Conservation (phyloP, 2,329 filamentous ascomycete species). For the Alternaria brassicicola region DNA sequence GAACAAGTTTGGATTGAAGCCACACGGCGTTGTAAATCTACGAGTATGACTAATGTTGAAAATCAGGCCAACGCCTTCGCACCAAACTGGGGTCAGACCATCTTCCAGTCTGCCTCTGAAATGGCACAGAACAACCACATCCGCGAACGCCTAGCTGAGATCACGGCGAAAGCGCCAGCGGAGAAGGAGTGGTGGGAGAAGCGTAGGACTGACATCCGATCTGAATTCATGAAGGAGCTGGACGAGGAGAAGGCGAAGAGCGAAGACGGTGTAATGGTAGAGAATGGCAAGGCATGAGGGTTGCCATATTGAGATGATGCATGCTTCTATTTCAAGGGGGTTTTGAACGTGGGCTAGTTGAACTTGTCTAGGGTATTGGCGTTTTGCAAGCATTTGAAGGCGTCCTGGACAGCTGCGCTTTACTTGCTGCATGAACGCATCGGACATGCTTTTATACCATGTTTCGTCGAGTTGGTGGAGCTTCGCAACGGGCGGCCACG, state of each 20-base stretch:
- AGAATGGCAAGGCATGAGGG: slow-evolving; percentile 7
- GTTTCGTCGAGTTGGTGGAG: not conserved
- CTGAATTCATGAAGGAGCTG: slow-evolving; percentile 84
- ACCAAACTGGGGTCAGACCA: slow-evolving; percentile 88
- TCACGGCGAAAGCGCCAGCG: slow-evolving; percentile 70
- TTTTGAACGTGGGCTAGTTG: not conserved
- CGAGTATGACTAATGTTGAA: slow-evolving; percentile 7
- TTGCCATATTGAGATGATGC: not conserved
- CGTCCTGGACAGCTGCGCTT: slow-evolving; percentile 8
- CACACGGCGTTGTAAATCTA: not conserved
- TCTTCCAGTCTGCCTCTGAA: slow-evolving; percentile 98
- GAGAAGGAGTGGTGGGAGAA: slow-evolving; percentile 96
- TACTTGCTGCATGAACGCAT: not conserved
- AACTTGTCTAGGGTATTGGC: not conserved
- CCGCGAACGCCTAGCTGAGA: slow-evolving; percentile 74
- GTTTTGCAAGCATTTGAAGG: slow-evolving; percentile 13
- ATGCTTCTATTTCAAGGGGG: not conserved
- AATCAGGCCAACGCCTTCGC: slow-evolving; percentile 89
- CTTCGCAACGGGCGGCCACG: not conserved
- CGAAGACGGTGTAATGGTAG: slow-evolving; percentile 26
- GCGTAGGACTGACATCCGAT: slow-evolving; percentile 73
- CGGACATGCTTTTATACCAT: not conserved
- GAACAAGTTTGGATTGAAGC: not conserved
- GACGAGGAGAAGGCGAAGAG: slow-evolving; percentile 60
- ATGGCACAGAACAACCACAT: slow-evolving; percentile 84